Evolutionary conservation across 805 yeast genomes (phyloP).

Genomic region (Monosporozyma aquatica): DNA sequence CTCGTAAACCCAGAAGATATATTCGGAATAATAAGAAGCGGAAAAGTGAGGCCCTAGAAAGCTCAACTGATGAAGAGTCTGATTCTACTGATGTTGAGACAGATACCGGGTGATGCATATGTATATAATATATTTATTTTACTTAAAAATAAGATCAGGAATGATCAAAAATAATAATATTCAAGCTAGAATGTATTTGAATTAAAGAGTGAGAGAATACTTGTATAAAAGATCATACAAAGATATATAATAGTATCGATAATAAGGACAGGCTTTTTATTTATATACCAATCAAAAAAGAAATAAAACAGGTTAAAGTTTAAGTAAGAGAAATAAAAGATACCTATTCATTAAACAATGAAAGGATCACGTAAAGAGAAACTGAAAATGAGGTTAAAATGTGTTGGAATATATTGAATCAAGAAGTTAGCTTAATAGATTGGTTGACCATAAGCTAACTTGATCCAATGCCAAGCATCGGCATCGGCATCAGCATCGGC

Average conservation of each 20-base stretch:
- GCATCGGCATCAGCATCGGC: constrained; percentile 25
- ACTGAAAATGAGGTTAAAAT: background rate
- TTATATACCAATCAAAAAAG: background rate
- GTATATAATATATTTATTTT: too few species aligned
- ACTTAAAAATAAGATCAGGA: too few species aligned
- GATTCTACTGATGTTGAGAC: background rate
- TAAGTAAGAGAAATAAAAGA: too few species aligned
- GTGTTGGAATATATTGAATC: background rate
- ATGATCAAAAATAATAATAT: background rate
- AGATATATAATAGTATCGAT: background rate
- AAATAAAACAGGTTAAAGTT: background rate
- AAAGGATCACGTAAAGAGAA: background rate
- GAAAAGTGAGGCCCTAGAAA: too few species aligned
- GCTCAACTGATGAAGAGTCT: constrained; percentile 2
- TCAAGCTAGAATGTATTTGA: background rate
- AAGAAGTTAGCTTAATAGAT: constrained; percentile 5
- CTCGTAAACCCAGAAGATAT: too few species aligned
- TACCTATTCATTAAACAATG: too few species aligned
- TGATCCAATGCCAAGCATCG: constrained; percentile 25
- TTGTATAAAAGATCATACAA: background rate
- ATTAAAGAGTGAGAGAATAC: background rate
- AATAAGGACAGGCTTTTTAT: background rate
- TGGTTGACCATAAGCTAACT: constrained; percentile 22
- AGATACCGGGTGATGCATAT: too few species aligned
- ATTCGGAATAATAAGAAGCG: too few species aligned